phyloP scores from a whole-genome alignment of 225 moss, liverwort and hornwort genomes.

The Bryum argenteum region DNA sequence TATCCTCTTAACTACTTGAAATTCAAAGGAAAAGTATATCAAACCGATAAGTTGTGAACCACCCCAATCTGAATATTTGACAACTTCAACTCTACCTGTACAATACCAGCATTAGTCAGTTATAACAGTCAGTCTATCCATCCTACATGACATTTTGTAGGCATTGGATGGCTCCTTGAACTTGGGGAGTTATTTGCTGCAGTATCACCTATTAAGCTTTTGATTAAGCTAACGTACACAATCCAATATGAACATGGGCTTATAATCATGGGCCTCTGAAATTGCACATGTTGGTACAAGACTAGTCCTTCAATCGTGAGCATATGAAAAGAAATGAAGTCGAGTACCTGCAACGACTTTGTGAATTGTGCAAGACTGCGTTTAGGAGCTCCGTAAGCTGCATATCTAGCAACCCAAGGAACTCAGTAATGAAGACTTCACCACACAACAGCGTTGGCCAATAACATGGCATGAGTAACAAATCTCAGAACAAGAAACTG shows the following conservation, averaged over 20 bases:
- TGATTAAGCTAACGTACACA: not conserved
- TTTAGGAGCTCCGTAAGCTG: conserved; percentile 97
- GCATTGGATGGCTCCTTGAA: not conserved
- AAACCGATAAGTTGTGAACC: conserved; percentile 87
- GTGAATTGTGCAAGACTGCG: conserved; percentile 95
- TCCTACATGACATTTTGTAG: not conserved
- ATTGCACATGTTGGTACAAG: not conserved
- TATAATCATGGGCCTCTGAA: not conserved
- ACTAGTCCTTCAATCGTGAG: not conserved
- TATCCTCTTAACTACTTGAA: not conserved
- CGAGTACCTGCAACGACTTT: conserved; percentile 84
- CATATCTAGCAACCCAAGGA: conserved; percentile 61
- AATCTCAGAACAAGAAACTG: too few relatives aligned
- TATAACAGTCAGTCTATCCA: conserved; percentile 10
- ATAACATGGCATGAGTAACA: not conserved
- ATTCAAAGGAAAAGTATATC: conserved; percentile 5
- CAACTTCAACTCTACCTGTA: conserved; percentile 91
- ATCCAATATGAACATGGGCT: not conserved
- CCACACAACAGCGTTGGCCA: not conserved
- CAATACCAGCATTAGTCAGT: conserved; percentile 8
- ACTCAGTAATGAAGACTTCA: conserved; percentile 15
- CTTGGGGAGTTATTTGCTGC: not conserved
- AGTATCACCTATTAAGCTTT: not conserved
- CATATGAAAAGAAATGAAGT: not conserved
- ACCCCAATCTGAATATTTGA: conserved; percentile 76